Evolutionary conservation across 2,329 filamentous ascomycete species (phyloP), one percentile per base, ranked within the genome.

Genomic region (Pestalotiopsis sp.): DNA sequence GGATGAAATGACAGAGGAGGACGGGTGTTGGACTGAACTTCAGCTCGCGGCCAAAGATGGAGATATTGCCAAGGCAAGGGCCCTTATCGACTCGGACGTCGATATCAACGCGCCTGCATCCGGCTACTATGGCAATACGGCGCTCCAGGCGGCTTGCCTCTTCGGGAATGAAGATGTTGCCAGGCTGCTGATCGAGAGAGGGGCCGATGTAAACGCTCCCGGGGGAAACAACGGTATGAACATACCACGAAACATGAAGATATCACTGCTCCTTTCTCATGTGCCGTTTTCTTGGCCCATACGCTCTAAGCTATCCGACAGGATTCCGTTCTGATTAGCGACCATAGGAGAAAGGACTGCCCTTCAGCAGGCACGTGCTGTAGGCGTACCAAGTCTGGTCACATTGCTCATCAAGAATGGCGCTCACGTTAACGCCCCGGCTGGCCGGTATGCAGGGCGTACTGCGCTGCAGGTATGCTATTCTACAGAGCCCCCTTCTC

Each of bases 391-490:
- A 2, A 45, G 71, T 45, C 71, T 76, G 41, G 72, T 75, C 60
- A 61, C 71, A 20, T 65, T 74, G 25, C 70, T 77, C 27, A 68
- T 77, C 25, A 27, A 70, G 23, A 68, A 72, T 2, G 70, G 70
- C 20, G 72, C 74, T 4, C 59, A 73, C 17, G 65, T 75, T 62
- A 75, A 77, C 63, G 70, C 73, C 73, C 78, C 70, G 73, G 75
- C 68, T 66, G 72, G 52, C 68, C 77, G 61, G 80, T 75, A 75
- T 58, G 57, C 68, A 59, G 78, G 62, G 73, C 79, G 69, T 76
- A 84, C 67, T 77, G 81, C 69, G 72, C 80, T 74, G 78, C 83
- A 67, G 77, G 45, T 52, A n/a, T 52, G 45, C 17, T n/a, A n/a
- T 20, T n/a, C 20, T n/a, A 52, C 20, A 9, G 14, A 7, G 20